Evolutionary conservation across 768 basidiomycete genomes (phyloP).

Genomic region (Leccinum pellstonianum): DNA sequence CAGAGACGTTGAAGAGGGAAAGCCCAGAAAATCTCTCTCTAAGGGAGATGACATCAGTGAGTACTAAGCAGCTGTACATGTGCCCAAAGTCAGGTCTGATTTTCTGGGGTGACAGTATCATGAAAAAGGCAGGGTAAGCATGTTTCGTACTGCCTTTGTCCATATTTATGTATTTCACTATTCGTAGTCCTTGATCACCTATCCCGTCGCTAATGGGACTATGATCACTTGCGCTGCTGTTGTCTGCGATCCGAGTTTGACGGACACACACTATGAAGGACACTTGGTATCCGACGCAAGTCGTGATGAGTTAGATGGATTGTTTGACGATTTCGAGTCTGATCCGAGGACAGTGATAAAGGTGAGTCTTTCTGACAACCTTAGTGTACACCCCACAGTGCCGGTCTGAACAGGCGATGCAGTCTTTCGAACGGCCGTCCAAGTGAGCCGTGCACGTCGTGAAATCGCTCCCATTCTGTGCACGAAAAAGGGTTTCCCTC

Average conservation of each 20-base stretch:
- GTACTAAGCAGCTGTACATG: constrained; percentile 1
- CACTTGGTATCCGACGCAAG: constrained; percentile 31
- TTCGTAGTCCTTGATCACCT: constrained; percentile 39
- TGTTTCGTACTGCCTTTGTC: background rate
- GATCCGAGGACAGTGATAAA: constrained; percentile 31
- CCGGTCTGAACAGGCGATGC: background rate
- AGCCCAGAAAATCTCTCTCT: constrained; percentile 22
- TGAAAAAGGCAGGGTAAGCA: constrained; percentile 8
- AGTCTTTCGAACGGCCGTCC: constrained; percentile 38
- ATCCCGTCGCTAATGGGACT: constrained; percentile 38
- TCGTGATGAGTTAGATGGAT: constrained; percentile 31
- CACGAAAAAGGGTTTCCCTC: constrained; percentile 37
- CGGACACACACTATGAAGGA: constrained; percentile 11
- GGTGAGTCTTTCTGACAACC: constrained; percentile 13
- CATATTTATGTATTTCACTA: background rate
- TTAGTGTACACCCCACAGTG: background rate
- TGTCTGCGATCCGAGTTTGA: constrained; percentile 27
- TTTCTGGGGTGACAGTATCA: background rate
- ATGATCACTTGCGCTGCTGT: constrained; percentile 39
- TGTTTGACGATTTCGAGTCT: constrained; percentile 36
- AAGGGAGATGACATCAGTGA: constrained; percentile 18
- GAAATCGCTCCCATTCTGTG: constrained; percentile 39
- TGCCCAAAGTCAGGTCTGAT: constrained; percentile 9
- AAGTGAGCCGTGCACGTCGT: constrained; percentile 48
- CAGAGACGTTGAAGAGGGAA: too few relatives aligned